Conservation (phyloP, 371 early-diverging fungal genomes). For the Mortierella polycephala region DNA sequence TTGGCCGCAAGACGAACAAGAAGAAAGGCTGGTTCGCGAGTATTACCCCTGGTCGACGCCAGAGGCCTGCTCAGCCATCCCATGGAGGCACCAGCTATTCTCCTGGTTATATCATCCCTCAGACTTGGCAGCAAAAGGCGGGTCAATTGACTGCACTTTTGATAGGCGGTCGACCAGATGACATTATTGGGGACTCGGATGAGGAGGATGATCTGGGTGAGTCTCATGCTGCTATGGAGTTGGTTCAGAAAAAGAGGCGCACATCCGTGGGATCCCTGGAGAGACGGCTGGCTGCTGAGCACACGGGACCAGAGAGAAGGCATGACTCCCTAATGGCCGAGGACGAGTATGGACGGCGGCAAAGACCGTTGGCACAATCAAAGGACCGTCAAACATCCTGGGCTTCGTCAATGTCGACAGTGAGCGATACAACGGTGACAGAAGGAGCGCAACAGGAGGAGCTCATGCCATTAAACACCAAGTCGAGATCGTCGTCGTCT, state of each 20-base stretch:
- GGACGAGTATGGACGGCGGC: not conserved
- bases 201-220: constrained; percentile 47
- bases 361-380: not conserved
- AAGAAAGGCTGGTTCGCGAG: constrained; percentile 53
- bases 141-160: constrained; percentile 39
- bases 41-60: constrained; percentile 42
- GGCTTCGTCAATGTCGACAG: constrained; percentile 24
- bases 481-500: not conserved
- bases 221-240: not conserved
- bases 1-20: constrained; percentile 5
- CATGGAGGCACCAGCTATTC: constrained; percentile 23
- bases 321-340: not conserved
- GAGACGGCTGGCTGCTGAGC: not conserved
- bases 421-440: not conserved
- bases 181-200: constrained; percentile 48
- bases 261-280: constrained; percentile 20
- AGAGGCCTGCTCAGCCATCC: constrained; percentile 1
- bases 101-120: constrained; percentile 51
- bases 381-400: constrained; percentile 17
- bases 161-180: constrained; percentile 49
- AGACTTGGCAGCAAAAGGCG: constrained; percentile 53
- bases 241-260: constrained; percentile 20
- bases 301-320: not conserved
- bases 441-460: constrained; percentile 10
- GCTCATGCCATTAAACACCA: constrained; percentile 8